Evolutionary conservation across 2,329 filamentous ascomycete genomes (phyloP).

Genomic region (Lasiodiplodia citricola): DNA sequence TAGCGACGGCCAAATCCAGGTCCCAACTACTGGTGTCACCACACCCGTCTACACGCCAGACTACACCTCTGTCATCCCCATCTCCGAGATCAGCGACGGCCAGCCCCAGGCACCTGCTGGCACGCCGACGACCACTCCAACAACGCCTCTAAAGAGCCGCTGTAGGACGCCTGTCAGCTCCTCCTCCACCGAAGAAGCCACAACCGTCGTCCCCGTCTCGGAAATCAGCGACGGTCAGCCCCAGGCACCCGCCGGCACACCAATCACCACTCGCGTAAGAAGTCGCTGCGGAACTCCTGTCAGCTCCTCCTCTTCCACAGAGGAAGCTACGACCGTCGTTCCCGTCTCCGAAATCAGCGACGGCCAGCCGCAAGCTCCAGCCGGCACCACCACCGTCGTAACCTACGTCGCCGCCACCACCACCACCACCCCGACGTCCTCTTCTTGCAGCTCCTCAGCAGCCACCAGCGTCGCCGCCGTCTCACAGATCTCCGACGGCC

Average conservation of each 20-base stretch:
- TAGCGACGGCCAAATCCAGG: constrained; percentile 29
- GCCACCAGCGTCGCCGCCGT: constrained; percentile 13
- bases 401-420: not conserved
- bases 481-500: constrained; percentile 28
- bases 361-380: constrained; percentile 34
- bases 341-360: constrained; percentile 38
- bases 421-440: not conserved
- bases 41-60: not conserved
- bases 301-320: not conserved
- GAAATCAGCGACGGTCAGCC: constrained; percentile 40
- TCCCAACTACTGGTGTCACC: constrained; percentile 9
- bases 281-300: too few species aligned
- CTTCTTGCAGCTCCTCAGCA: not conserved
- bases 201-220: constrained; percentile 29
- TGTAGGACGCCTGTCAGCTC: not conserved
- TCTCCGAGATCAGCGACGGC: constrained; percentile 28
- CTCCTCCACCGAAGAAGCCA: not conserved
- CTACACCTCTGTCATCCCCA: not conserved
- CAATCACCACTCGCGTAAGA: not conserved
- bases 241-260: constrained; percentile 24
- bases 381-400: not conserved
- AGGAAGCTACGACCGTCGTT: not conserved
- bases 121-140: constrained; percentile 6
- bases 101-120: constrained; percentile 27
- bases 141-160: not conserved